Base-by-base conservation (phyloP, 257 asterid species). In the Solanum medicagineum region DNA sequence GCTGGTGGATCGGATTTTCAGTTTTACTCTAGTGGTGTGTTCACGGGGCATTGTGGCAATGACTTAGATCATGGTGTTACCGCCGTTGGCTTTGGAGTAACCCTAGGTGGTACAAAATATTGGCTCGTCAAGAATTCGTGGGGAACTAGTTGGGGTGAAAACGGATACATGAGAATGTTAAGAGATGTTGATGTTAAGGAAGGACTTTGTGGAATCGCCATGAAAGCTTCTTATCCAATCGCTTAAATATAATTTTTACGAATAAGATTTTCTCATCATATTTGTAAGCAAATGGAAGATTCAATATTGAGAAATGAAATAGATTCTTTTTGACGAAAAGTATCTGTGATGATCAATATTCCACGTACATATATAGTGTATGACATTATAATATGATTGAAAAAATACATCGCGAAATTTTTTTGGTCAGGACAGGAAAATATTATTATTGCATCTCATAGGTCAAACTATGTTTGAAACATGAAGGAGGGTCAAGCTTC, bases 11-110 rank as follows among this genome's bases (percentile, higher is more conserved):
- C 57, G 1, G 81, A 73, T 49, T 45, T 73, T 45, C 57, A 73
- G 4, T 73, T 87, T 51, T 92, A 89, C 54, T 57, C 85, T 0
- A 54, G 83, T 17, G 94, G 94, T 9, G 85, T 92, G 4, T 88
- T 89, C 56, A 79, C 86, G 0, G 93, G 91, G 63, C 44, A 85
- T 7, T 90, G 94, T 24, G 92, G 91, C 42, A 92, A 90, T 2
- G 60, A 56, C 0, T 81, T 88, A 4, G 83, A 92, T 63, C 94
- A 92, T 59, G 94, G 89, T 9, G 93, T 92, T 2, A 85, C 91
- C 0, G 86, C 82, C 1, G 88, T 91, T 12, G 93, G 92, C 0
- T 91, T 88, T 13, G 90, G 90, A 2, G 66, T 16, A 36, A 51
- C 45, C 70, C 65, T 40, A 59, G 57, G 62, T 5, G 89, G 90